These are phyloP conservation scores for Skeletonema costatum DNA, from an alignment of 108 stramenopile genomes.

Conservation along the genomic window DNA sequence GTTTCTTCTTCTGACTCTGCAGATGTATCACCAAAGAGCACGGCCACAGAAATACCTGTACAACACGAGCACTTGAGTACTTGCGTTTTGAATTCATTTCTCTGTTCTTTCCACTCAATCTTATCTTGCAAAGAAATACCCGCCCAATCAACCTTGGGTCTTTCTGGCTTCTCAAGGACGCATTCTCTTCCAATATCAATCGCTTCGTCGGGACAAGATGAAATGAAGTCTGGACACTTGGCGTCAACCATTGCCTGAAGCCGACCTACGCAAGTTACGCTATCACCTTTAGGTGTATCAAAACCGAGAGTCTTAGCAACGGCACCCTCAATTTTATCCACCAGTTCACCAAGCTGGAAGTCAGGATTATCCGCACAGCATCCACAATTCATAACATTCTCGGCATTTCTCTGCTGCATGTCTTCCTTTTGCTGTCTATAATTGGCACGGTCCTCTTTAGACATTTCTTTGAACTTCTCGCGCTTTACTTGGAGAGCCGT, in stretches of 20 bases:
- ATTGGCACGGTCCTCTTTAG: neutral
- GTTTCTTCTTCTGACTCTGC: neutral
- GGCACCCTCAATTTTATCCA: neutral
- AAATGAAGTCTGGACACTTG: neutral
- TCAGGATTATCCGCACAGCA: neutral
- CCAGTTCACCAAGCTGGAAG: neutral
- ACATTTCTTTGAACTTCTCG: neutral
- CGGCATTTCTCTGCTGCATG: neutral
- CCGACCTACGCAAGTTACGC: neutral
- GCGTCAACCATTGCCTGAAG: neutral
- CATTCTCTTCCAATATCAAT: neutral
- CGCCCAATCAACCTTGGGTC: neutral
- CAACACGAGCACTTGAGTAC: neutral
- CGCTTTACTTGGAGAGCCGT: neutral
- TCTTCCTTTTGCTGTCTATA: neutral
- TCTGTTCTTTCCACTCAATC: neutral
- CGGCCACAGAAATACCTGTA: neutral
- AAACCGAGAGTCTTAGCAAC: neutral
- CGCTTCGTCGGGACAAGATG: neutral
- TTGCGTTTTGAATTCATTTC: neutral
- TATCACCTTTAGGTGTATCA: neutral
- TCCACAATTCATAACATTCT: neutral
- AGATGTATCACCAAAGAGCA: neutral
- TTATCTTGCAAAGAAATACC: neutral
- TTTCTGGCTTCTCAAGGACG: neutral